Percentiles rank a stretch among this genome's conserved stretches.
These are phyloP conservation scores for Neocallimastix lanati DNA, from an alignment of 192 early-diverging fungal species.

Conservation along the genomic window DNA sequence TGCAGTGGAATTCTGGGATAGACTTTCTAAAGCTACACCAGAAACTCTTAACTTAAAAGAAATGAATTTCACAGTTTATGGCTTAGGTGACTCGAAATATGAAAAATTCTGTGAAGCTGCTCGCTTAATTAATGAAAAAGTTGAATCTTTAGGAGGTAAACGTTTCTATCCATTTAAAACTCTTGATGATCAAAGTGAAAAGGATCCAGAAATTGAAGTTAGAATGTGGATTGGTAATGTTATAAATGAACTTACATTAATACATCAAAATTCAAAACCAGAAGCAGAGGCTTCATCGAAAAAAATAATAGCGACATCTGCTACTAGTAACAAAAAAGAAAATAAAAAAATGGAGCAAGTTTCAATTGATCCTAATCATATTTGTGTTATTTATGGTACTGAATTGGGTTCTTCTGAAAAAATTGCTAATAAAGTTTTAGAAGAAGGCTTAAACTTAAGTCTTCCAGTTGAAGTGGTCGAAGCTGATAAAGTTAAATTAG, in stretches of 20 bases:
- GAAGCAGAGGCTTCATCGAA: too few relatives aligned
- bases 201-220: neutral
- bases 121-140: neutral
- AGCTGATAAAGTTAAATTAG: conserved; percentile 57
- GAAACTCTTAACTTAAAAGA: conserved; percentile 40
- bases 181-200: neutral
- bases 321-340: too few relatives aligned
- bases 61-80: conserved; percentile 65
- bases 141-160: neutral
- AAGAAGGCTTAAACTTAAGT: conserved; percentile 63
- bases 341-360: too few relatives aligned
- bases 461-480: conserved; percentile 40
- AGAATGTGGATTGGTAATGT: neutral
- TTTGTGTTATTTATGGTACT: conserved; percentile 65
- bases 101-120: neutral
- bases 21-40: conserved; percentile 33
- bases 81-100: conserved; percentile 54
- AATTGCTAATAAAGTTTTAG: conserved; percentile 60
- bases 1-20: conserved; percentile 73
- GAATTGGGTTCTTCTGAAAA: conserved; percentile 79
- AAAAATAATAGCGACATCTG: too few relatives aligned
- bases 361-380: neutral
- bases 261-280: neutral
- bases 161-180: neutral
- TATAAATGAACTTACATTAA: neutral